Evolutionary conservation across 2,329 filamentous ascomycete species (phyloP), one percentile per base, ranked within the genome.

Genomic region (Mycosphaerella sp.): DNA sequence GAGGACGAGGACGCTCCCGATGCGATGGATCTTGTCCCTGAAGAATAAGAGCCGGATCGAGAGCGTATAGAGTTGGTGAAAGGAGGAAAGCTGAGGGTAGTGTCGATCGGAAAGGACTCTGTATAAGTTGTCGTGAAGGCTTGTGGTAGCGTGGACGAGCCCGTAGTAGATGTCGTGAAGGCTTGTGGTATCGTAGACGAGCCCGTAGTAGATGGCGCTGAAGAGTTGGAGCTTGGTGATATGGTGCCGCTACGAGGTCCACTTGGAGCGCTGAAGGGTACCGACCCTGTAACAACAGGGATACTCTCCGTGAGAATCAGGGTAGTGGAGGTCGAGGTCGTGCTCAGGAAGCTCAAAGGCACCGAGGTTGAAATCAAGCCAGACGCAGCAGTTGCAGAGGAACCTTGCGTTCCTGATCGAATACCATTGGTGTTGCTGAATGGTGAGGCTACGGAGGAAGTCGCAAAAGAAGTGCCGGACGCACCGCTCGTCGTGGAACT

Each of bases 381-480:
- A 28, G 35, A 41, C 9, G 45, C 25, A 13, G 52, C 40, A 25
- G 37, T 49, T n/a, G 27, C 21, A 27, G 47, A 49, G 25, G 36
- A 18, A 13, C 44, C 17, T 13, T 32, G 36, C 13, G 50, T 53
- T 10, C 41, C 46, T 13, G 50, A 53, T n/a, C 50, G 45, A 35
- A 41, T 41, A 36, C 44, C 51, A 30, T 40, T 41, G 25, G 35
- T 45, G 51, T 53, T 53, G 16, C 45, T 46, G 37, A 53, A 53
- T 8, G 46, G 41, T 10, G 55, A 56, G 10, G 40, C 48, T 6
- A 39, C 40, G 6, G 43, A 49, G 4, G 44, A 52, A 43, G 39
- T 50, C 34, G 36, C 46, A 32, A 34, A 49, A 13, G 41, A 48
- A n/a, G 48, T 55, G 34, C 52, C 46, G 27, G 30, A 39, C 10